Base-by-base conservation (phyloP, 73 alveolate genomes). In the Symbiodinium natans region DNA sequence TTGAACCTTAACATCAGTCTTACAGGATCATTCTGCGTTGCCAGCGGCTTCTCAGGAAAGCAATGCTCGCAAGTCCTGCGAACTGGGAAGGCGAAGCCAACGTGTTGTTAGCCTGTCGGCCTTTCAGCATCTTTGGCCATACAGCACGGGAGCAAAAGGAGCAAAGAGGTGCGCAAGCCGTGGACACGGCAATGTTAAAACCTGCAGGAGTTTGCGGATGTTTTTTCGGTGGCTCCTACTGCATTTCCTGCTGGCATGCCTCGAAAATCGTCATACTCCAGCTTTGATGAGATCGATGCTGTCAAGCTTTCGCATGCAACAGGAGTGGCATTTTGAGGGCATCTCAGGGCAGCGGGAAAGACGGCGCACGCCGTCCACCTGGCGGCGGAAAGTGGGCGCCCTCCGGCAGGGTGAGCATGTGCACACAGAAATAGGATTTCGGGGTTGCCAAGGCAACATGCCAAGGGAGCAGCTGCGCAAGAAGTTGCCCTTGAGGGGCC, bases 401-500 rank as follows among this genome's bases (percentile, higher is more conserved):
- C 6, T 46, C 21, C 59, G 59, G 59, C 6, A 13, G 6, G 59
- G 59, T 6, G 59, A 9, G 6, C 59, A 46, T 46, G 21, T 46
- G 13, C 59, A 13, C 6, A 46, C 59, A 46, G 13, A 46, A 13
- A 6, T 46, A 46, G 6, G 59, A 25, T 10, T 1, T 33, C n/a
- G 17, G 3, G 11, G 46, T 19, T 75, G 42, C n/a, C 29, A 23
- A n/a, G 52, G 33, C 0, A 15, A 23, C 88, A 29, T 17, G 63
- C 86, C 95, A 25, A 56, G 95, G 54, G 33, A 17, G 83, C 97
- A 90, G 42, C 89, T 68, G 33, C 97, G 97, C 77, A 90, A 41
- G 80, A 90, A 90, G 89, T 68, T 71, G 41, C 97, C 97, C 80
- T 90, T 90, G 75, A 71, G 29, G 36, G 97, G 97, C 10, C 97